Conservation (phyloP, 2,329 filamentous ascomycete species). For the Trichoderma breve region DNA sequence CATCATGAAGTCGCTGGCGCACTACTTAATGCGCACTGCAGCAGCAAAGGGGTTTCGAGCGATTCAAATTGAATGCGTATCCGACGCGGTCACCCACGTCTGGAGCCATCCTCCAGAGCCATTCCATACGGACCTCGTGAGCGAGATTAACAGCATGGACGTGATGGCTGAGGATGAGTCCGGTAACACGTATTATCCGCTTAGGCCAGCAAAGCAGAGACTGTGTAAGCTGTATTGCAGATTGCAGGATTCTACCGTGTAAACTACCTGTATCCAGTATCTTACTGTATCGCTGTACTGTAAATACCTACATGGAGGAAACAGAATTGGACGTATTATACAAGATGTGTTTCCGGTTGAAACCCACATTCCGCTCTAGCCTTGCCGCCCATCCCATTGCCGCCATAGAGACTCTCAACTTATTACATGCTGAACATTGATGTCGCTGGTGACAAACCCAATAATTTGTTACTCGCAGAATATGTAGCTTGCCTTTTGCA, state of each 20-base stretch:
- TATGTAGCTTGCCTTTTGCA: background rate
- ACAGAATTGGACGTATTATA: background rate
- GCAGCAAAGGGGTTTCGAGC: constrained; percentile 26
- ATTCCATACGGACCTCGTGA: constrained; percentile 23
- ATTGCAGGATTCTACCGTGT: background rate
- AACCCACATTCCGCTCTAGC: background rate
- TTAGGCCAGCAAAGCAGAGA: constrained; percentile 20
- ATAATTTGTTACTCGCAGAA: background rate
- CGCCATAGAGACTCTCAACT: background rate
- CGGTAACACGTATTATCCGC: constrained; percentile 15
- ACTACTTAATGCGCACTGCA: constrained; percentile 26
- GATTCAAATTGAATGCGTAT: constrained; percentile 29
- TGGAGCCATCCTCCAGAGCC: constrained; percentile 29
- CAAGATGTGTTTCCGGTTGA: background rate
- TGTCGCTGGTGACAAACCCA: background rate
- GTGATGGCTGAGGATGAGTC: constrained; percentile 20
- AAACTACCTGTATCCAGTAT: background rate
- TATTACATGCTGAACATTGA: background rate
- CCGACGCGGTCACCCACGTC: constrained; percentile 28
- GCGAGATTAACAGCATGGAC: constrained; percentile 16
- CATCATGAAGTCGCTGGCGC: constrained; percentile 28
- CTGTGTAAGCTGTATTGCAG: constrained; percentile 21
- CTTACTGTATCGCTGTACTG: background rate
- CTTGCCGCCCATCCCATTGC: background rate
- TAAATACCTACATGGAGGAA: background rate